Conservation (phyloP, 768 basidiomycete species). For the Trametes meyenii region DNA sequence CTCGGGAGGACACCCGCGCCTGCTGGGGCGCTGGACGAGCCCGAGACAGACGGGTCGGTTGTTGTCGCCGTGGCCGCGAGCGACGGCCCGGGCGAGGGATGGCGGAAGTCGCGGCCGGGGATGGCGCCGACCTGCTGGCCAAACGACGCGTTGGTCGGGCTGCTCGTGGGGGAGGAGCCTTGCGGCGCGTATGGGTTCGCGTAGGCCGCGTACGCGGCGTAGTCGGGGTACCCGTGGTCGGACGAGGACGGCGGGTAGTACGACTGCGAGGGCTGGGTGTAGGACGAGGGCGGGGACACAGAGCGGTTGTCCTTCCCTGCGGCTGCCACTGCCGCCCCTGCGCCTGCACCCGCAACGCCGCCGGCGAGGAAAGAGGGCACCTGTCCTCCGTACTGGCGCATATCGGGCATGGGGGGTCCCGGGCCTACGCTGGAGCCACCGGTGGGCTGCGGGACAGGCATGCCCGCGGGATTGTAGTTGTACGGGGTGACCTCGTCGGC, state of each 20-base stretch:
- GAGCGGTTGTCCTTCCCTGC: background rate
- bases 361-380: conserved; percentile 30
- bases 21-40: conserved; percentile 1
- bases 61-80: conserved; percentile 23
- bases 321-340: conserved; percentile 19
- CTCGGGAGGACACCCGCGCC: conserved; percentile 24
- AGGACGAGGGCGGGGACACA: conserved; percentile 22
- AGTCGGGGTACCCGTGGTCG: conserved; percentile 28
- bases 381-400: conserved; percentile 32
- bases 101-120: conserved; percentile 26
- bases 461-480: conserved; percentile 23
- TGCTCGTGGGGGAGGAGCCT: background rate
- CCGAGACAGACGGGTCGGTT: conserved; percentile 13
- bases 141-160: conserved; percentile 17
- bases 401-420: conserved; percentile 22
- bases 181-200: conserved; percentile 15
- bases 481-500: conserved; percentile 30
- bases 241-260: conserved; percentile 26
- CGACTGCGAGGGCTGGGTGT: conserved; percentile 25
- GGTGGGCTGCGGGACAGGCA: conserved; percentile 5
- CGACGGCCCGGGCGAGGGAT: conserved; percentile 32
- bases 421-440: background rate
- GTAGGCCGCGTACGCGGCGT: conserved; percentile 24
- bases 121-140: conserved; percentile 5
- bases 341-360: conserved; percentile 26